Evolutionary conservation across 106 monocot genomes (phyloP).

Genomic region (Platanthera guangdongensis): DNA sequence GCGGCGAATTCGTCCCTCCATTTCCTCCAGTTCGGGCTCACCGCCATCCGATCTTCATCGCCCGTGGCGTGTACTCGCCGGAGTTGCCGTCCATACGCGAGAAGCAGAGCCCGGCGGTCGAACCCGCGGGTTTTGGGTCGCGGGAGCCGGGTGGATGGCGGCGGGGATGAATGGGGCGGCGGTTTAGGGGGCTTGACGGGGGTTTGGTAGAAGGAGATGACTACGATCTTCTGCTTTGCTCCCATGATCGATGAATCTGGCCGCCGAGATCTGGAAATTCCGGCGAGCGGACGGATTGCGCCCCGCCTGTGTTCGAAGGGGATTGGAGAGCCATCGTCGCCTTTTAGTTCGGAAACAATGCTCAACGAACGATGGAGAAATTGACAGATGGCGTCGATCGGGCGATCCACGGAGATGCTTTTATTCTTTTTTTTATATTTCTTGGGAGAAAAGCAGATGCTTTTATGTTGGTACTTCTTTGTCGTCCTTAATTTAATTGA

Average conservation of each 20-base stretch:
- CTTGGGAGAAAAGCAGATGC: too few species aligned
- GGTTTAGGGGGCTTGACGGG: background rate
- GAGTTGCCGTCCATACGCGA: background rate
- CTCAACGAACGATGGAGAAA: too few species aligned
- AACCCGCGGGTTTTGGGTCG: background rate
- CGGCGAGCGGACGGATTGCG: too few species aligned
- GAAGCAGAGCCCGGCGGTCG: constrained; percentile 3
- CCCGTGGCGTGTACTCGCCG: background rate
- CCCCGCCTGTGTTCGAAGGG: too few species aligned
- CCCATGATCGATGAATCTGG: background rate
- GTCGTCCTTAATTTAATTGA: too few species aligned
- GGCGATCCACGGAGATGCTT: too few species aligned
- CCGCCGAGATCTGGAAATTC: background rate
- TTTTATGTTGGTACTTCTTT: too few species aligned
- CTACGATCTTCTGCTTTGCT: background rate
- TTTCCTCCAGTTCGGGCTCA: background rate
- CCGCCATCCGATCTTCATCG: background rate
- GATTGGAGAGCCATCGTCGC: too few species aligned
- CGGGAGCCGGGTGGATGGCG: background rate
- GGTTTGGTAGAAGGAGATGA: background rate
- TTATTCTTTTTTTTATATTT: too few species aligned
- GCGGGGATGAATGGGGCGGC: background rate
- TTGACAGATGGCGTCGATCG: too few species aligned
- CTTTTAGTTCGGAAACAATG: too few species aligned
- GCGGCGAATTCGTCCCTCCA: background rate